Conservation (phyloP, 768 basidiomycete species). For the Kondoa malvinella region DNA sequence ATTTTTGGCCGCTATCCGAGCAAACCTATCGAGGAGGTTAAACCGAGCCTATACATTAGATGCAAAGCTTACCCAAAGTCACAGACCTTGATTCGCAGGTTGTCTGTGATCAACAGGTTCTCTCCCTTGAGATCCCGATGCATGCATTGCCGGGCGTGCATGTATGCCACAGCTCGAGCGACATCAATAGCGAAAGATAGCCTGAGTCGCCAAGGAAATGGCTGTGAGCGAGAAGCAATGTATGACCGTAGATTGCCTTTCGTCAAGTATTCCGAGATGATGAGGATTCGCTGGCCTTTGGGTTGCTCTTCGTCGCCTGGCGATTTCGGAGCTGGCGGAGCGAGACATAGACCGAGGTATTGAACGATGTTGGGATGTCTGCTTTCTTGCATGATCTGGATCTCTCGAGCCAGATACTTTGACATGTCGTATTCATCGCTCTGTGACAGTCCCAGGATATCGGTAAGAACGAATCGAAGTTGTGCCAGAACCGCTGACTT, state of each 20-base stretch:
- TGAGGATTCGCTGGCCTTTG: slow-evolving; percentile 64
- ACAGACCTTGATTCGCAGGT: slow-evolving; percentile 91
- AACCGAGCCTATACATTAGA: background rate
- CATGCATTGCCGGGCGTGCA: slow-evolving; percentile 60
- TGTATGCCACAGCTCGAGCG: slow-evolving; percentile 79
- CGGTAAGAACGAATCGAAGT: background rate
- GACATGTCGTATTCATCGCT: slow-evolving; percentile 70
- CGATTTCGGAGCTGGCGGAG: slow-evolving; percentile 42
- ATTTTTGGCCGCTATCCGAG: slow-evolving; percentile 78
- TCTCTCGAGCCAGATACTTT: slow-evolving; percentile 98
- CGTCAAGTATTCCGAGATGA: slow-evolving; percentile 76
- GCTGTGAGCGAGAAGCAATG: slow-evolving; percentile 47
- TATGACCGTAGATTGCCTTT: slow-evolving; percentile 65
- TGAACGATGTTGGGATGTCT: slow-evolving; percentile 84
- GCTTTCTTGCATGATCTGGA: slow-evolving; percentile 89
- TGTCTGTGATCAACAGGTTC: slow-evolving; percentile 84
- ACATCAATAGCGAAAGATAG: slow-evolving; percentile 91
- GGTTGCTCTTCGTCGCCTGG: slow-evolving; percentile 2
- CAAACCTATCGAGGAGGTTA: slow-evolving; percentile 37
- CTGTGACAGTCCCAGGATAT: background rate
- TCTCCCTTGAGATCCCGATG: slow-evolving; percentile 81
- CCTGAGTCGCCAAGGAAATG: slow-evolving; percentile 68
- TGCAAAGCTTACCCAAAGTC: slow-evolving; percentile 52
- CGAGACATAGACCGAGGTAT: slow-evolving; percentile 73
- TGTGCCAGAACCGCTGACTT: too few species aligned